These are phyloP conservation scores for Achaetomiella virescens DNA, from an alignment of 495 filamentous ascomycete species.

Conservation along the genomic window DNA sequence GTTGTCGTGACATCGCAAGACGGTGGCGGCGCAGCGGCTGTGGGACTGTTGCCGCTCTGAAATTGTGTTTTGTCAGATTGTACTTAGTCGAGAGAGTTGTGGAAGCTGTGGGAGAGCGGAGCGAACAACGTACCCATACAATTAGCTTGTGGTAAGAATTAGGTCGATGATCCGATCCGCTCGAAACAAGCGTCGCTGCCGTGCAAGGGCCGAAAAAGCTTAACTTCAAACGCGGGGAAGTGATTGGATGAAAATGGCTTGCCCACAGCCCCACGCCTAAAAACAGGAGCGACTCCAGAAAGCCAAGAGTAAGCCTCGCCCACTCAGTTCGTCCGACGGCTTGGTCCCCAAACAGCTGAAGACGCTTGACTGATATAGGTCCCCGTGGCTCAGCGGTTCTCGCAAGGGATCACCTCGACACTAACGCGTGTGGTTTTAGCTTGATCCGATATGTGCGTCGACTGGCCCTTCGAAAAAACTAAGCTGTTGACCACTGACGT, in stretches of 20 bases:
- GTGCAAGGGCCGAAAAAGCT: conserved; percentile 1
- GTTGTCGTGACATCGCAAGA: neutral
- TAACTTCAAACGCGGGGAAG: neutral
- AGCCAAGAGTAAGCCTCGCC: neutral
- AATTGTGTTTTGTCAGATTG: neutral
- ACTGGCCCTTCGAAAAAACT: too few species aligned
- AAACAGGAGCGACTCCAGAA: neutral
- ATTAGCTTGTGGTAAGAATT: neutral
- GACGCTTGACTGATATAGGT: too few species aligned
- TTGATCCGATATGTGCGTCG: too few species aligned
- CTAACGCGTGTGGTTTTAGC: too few species aligned
- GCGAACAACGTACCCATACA: neutral
- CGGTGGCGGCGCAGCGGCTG: neutral
- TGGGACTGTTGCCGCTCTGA: neutral
- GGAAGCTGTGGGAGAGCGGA: neutral
- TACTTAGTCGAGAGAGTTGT: too few species aligned
- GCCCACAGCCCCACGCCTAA: neutral
- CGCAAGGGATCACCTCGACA: too few species aligned
- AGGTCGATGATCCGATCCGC: neutral
- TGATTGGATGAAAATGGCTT: neutral
- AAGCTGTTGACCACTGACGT: too few species aligned
- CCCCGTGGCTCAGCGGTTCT: too few species aligned
- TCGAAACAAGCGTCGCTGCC: neutral
- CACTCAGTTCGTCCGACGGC: neutral
- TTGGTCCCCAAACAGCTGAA: neutral